Evolutionary conservation across 2,329 filamentous ascomycete species (phyloP).

Genomic region (Sarocladium kiliense): DNA sequence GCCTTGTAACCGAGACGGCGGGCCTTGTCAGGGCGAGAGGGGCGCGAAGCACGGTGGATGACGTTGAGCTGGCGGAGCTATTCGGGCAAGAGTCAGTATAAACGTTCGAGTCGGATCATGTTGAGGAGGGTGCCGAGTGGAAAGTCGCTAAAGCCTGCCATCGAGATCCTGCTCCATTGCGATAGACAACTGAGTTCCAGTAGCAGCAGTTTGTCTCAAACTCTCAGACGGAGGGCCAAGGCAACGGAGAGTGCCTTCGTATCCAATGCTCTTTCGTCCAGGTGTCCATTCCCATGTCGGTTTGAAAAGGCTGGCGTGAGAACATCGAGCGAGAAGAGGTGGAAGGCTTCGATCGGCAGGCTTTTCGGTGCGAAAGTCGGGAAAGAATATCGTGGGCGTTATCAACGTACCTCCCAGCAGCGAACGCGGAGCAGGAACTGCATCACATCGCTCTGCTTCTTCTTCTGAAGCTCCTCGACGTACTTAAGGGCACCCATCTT

Average conservation of each 20-base stretch:
- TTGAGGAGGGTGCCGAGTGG: too few species aligned
- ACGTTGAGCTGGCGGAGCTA: constrained; percentile 99
- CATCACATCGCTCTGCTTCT: constrained; percentile 99
- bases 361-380: background rate
- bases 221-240: too few species aligned
- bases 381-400: constrained; percentile 6
- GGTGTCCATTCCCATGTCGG: too few species aligned
- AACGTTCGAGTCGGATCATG: too few species aligned
- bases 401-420: constrained; percentile 96
- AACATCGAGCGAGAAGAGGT: too few species aligned
- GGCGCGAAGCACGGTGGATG: constrained; percentile 97
- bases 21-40: constrained; percentile 98
- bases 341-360: constrained; percentile 12
- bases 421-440: constrained; percentile 99
- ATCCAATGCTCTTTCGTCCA: too few species aligned
- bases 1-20: constrained; percentile 99
- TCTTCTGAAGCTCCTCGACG: constrained; percentile 99
- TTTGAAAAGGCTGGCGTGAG: too few species aligned
- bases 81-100: constrained; percentile 99
- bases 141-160: background rate
- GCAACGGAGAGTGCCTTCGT: too few species aligned
- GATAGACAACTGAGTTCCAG: background rate
- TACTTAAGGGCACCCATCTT: constrained; percentile 99
- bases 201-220: background rate
- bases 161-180: background rate